Evolutionary conservation across 1,139 yeast genomes (phyloP).

Genomic region (Geotrichum citri-aurantii): DNA sequence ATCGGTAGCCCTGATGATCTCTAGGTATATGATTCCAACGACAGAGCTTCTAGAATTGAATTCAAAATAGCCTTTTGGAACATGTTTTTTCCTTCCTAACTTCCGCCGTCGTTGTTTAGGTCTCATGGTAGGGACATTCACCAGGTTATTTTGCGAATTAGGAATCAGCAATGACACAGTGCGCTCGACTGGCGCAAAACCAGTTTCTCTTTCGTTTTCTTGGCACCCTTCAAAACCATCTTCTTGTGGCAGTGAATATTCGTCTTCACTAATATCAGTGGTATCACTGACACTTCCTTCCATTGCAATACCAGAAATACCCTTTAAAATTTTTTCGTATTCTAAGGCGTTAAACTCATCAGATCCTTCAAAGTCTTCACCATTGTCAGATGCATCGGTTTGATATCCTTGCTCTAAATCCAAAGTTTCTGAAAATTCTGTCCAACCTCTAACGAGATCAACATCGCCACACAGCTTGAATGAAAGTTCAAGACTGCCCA

Average conservation of each 20-base stretch:
- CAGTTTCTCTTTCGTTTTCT: background rate
- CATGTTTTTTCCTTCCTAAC: background rate
- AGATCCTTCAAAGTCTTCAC: slow-evolving; percentile 13
- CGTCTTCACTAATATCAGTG: slow-evolving; percentile 9
- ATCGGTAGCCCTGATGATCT: slow-evolving; percentile 62
- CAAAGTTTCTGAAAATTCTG: slow-evolving; percentile 6
- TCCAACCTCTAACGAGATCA: slow-evolving; percentile 8
- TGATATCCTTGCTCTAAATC: background rate
- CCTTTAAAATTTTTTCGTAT: slow-evolving; percentile 7
- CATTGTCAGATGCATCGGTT: slow-evolving; percentile 3
- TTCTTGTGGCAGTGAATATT: background rate
- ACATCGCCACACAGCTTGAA: slow-evolving; percentile 2
- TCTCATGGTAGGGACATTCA: slow-evolving; percentile 10
- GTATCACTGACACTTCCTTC: slow-evolving; percentile 4
- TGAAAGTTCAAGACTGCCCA: slow-evolving; percentile 6
- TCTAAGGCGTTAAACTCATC: slow-evolving; percentile 10
- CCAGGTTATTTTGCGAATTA: slow-evolving; percentile 6
- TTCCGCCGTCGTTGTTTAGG: slow-evolving; percentile 4
- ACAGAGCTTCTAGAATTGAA: slow-evolving; percentile 43
- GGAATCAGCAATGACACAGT: slow-evolving; percentile 11
- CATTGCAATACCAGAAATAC: background rate
- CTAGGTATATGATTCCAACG: slow-evolving; percentile 70
- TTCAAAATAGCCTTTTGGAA: slow-evolving; percentile 27
- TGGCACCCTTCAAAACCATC: background rate
- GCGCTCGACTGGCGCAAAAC: slow-evolving; percentile 7